Base-by-base conservation (phyloP, 331 rosid genomes). In the Rosa hybrid region DNA sequence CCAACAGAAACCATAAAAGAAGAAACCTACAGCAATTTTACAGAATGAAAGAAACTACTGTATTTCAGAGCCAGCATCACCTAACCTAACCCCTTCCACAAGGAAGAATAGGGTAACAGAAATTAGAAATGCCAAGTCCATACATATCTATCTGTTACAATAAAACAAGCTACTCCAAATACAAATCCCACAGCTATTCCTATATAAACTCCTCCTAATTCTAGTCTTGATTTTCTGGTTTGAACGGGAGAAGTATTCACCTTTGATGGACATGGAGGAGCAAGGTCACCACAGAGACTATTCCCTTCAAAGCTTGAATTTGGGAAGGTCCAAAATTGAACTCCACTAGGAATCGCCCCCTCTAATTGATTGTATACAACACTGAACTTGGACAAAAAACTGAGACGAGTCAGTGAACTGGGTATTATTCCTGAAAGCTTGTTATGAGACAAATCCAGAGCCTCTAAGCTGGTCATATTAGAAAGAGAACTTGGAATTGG, bases 291-390 rank as follows among this genome's bases (percentile, higher is more conserved):
- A 8, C 65, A 68, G n/a, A 81, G 77, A 78, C 46, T 8, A 50
- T 86, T 86, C 18, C 86, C 86, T 62, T 77, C 81, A 11, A 80
- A 86, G 78, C 89, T 83, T 62, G 89, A 83, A 70, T 21, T 45
- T 16, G 86, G 78, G 67, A 86, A 86, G 27, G 86, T 83, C 56
- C 0, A 25, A 80, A 86, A 80, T 83, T 86, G 89, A 41, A 78
- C 81, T 45, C 83, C 84, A 13, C 18, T 1, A 30, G 84, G 89
- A 20, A 86, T 77, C 69, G 0, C 0, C 25, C 89, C 89, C 38
- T 63, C 9, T 60, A 86, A 65, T 7, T 60, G 68, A 77, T 83
- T 86, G 62, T 74, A 10, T 8, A 86, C 75, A 50, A 83, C 86
- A 80, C 6, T 72, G 23, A 86, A 86, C 72, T 34, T 80, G 56